Evolutionary conservation across 352 stramenopile genomes (phyloP).

Genomic region (Globisporangium paroecandrum): DNA sequence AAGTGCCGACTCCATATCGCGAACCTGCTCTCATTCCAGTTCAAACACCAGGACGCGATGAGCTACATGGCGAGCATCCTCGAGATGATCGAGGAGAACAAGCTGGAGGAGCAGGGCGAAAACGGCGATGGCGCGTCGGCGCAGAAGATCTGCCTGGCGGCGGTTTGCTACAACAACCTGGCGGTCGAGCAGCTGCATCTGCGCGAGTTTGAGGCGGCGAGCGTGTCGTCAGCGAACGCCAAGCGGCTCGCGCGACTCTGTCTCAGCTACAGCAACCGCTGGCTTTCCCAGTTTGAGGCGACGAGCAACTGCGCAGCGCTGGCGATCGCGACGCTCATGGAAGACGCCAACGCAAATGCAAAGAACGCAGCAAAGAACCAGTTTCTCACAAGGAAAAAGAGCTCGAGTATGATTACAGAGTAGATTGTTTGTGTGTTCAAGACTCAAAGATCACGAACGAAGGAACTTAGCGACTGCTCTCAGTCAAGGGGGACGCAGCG

Average conservation of each 20-base stretch:
- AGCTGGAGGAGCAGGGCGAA: slow-evolving; percentile 57
- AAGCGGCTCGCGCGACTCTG: slow-evolving; percentile 86
- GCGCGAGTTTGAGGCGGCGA: slow-evolving; percentile 77
- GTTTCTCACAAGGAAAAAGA: not conserved
- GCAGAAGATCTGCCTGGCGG: slow-evolving; percentile 88
- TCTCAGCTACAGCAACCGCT: slow-evolving; percentile 90
- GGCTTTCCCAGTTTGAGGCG: slow-evolving; percentile 84
- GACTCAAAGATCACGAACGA: not conserved
- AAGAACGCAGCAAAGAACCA: not conserved
- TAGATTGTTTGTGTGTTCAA: not conserved
- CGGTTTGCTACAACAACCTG: slow-evolving; percentile 92
- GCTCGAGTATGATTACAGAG: not conserved
- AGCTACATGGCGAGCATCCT: slow-evolving; percentile 79
- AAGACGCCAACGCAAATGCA: slow-evolving; percentile 36
- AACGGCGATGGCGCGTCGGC: slow-evolving; percentile 45
- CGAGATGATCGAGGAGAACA: slow-evolving; percentile 86
- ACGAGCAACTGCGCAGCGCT: slow-evolving; percentile 76
- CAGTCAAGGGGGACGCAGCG: not conserved
- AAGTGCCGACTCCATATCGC: slow-evolving; percentile 88
- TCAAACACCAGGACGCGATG: slow-evolving; percentile 80
- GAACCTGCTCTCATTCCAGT: slow-evolving; percentile 68
- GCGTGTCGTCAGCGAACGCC: slow-evolving; percentile 77
- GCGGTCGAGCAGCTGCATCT: slow-evolving; percentile 88
- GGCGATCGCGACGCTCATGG: slow-evolving; percentile 69
- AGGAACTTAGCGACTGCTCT: not conserved